These are phyloP conservation scores for Mycena epipterygia DNA, from an alignment of 768 basidiomycete species.

Conservation along the genomic window DNA sequence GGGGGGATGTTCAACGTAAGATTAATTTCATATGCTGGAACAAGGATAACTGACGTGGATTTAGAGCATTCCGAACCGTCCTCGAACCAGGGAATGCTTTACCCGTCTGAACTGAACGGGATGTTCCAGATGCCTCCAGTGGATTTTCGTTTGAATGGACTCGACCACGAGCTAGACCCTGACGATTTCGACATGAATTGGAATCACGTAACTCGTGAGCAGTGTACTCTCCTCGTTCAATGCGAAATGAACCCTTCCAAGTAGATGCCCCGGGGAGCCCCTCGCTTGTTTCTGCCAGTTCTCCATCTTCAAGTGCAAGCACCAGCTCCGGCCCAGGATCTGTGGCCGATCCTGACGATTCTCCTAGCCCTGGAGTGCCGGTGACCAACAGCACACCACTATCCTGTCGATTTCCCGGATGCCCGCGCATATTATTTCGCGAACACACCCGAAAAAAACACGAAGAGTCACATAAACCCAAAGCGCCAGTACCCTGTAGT, in stretches of 20 bases:
- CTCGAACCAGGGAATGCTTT: neutral
- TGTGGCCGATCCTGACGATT: neutral
- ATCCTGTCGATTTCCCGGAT: neutral
- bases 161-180: neutral
- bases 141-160: neutral
- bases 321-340: neutral
- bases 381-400: neutral
- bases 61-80: too few relatives aligned
- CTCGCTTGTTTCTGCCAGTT: neutral
- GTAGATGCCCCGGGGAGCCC: too few relatives aligned
- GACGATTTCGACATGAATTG: neutral
- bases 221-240: neutral
- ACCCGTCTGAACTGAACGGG: neutral
- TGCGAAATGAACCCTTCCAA: neutral
- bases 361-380: neutral
- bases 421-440: neutral
- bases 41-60: neutral
- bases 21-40: neutral
- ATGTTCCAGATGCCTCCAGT: neutral
- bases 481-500: neutral
- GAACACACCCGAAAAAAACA: neutral
- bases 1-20: neutral
- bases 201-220: neutral
- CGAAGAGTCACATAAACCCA: neutral
- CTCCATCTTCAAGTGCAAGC: neutral